Percentiles rank a stretch among this genome's conserved stretches.
Conservation (phyloP, 1,284 basidiomycete species). For the Rhodotorula sp. region DNA sequence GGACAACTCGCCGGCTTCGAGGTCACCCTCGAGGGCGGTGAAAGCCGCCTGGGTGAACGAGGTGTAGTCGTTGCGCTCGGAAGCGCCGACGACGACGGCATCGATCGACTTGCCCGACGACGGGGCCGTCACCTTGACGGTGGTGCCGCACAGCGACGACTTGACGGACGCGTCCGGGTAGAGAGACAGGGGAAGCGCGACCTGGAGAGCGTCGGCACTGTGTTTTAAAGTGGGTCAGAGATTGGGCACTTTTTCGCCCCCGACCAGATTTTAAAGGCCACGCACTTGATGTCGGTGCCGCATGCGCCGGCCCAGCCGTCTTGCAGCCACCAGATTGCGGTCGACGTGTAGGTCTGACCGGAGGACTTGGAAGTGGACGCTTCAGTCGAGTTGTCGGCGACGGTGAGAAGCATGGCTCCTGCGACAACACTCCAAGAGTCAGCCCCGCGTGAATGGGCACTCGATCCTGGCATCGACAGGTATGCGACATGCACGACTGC, state of each 20-base stretch:
- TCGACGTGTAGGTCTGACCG: neutral
- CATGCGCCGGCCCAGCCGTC: constrained; percentile 25
- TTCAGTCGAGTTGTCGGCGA: neutral
- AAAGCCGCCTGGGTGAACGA: constrained; percentile 21
- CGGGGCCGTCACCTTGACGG: constrained; percentile 14
- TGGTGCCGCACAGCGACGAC: constrained; percentile 25
- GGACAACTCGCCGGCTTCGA: constrained; percentile 13
- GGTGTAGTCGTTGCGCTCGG: constrained; percentile 25
- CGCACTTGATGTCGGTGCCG: constrained; percentile 20
- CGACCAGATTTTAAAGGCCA: neutral
- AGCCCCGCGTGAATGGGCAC: neutral
- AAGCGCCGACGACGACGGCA: constrained; percentile 16
- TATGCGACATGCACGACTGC: neutral
- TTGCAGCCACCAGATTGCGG: constrained; percentile 25
- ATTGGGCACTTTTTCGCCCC: too few relatives aligned
- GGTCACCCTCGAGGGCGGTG: constrained; percentile 16
- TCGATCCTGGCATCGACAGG: neutral
- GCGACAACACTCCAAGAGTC: neutral
- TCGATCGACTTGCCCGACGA: constrained; percentile 17
- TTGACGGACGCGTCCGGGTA: constrained; percentile 16
- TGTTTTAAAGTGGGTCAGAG: neutral
- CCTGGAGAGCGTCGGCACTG: neutral
- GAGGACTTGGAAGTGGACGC: neutral
- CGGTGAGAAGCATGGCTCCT: neutral
- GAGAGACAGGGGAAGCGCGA: constrained; percentile 25